Conservation (phyloP, 2,329 filamentous ascomycete species). For the Fusarium graminum region DNA sequence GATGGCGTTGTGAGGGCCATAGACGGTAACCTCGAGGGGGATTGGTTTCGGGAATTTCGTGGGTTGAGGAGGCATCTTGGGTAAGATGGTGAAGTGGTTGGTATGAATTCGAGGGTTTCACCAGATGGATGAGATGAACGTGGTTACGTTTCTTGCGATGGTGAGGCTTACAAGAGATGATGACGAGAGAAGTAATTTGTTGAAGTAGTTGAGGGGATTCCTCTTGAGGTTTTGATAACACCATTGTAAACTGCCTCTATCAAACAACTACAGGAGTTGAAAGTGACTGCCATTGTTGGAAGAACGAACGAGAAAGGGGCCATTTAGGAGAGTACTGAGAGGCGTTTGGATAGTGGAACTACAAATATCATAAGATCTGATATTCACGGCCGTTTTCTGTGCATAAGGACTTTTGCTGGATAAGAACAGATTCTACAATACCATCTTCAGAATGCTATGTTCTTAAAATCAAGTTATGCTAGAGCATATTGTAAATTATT, state of each 20-base stretch:
- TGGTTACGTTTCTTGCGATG: not conserved
- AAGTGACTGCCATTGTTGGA: constrained; percentile 19
- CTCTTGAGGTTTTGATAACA: constrained; percentile 5
- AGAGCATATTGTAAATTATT: not conserved
- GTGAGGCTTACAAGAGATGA: not conserved
- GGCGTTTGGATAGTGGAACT: too few species aligned
- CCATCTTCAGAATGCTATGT: not conserved
- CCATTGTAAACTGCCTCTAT: constrained; percentile 13
- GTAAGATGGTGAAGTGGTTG: not conserved
- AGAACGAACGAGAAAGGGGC: not conserved
- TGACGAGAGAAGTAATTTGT: not conserved
- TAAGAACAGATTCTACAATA: not conserved
- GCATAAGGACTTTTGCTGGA: not conserved
- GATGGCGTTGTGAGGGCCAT: constrained; percentile 59
- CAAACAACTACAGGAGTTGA: constrained; percentile 9
- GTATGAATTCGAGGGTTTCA: not conserved
- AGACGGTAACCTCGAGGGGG: constrained; percentile 67
- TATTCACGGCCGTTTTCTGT: not conserved
- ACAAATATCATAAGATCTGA: not conserved
- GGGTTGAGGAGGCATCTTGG: constrained; percentile 18
- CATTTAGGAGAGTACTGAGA: too few species aligned
- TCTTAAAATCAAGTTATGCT: not conserved
- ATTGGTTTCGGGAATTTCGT: constrained; percentile 27
- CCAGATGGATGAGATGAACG: not conserved
- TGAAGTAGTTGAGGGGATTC: not conserved